phyloP scores from a whole-genome alignment of 257 asterid genomes.

The Solanum pimpinellifolium region DNA sequence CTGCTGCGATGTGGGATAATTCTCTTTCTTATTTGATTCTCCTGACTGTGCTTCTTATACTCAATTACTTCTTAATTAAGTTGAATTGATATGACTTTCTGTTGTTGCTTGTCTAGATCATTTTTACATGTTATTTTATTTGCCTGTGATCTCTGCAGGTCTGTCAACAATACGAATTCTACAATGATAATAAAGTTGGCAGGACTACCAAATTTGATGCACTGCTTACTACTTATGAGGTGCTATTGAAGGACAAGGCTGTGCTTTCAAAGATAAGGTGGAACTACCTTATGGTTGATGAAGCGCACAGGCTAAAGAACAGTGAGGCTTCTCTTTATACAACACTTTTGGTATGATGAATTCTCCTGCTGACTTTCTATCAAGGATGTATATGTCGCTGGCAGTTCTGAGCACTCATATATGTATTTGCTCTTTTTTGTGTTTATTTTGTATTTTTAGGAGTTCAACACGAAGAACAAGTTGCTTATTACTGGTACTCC shows the following conservation, averaged over 20 bases:
- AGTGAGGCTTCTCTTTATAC: conserved; percentile 95
- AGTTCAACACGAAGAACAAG: conserved; percentile 94
- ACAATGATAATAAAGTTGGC: conserved; percentile 61
- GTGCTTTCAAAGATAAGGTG: conserved; percentile 93
- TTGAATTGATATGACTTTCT: neutral
- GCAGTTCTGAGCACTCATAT: neutral
- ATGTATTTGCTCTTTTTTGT: neutral
- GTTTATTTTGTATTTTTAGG: conserved; percentile 36
- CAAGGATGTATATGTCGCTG: neutral
- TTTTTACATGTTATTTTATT: neutral
- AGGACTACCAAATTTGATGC: conserved; percentile 74
- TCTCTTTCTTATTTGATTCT: neutral
- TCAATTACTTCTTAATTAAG: neutral
- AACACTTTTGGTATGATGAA: conserved; percentile 45
- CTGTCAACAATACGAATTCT: conserved; percentile 89
- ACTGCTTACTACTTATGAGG: conserved; percentile 93
- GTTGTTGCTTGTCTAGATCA: neutral
- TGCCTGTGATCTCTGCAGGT: conserved; percentile 44
- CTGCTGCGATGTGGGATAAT: neutral
- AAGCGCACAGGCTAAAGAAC: conserved; percentile 95
- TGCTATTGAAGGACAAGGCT: conserved; percentile 75
- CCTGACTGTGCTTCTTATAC: neutral
- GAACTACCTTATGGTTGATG: conserved; percentile 99
- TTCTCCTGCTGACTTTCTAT: conserved; percentile 1
- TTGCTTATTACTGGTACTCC: conserved; percentile 97